phyloP scores from a whole-genome alignment of 768 basidiomycete genomes.

The Dentipellis fragilis region DNA sequence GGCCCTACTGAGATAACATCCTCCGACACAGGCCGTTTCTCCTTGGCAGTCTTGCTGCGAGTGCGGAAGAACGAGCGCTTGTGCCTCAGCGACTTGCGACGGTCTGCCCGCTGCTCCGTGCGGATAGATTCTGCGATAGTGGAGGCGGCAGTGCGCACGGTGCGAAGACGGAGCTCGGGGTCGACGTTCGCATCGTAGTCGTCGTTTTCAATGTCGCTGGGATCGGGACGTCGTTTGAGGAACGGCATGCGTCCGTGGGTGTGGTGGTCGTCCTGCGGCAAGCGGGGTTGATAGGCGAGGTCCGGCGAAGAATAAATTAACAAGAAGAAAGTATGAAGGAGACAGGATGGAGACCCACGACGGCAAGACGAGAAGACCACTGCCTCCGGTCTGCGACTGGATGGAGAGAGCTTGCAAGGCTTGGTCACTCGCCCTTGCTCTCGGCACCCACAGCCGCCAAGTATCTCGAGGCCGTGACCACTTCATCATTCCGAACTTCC shows the following conservation, averaged over 20 bases:
- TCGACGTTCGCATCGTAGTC: conserved; percentile 66
- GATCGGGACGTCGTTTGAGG: neutral
- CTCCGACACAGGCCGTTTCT: conserved; percentile 22
- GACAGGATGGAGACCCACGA: neutral
- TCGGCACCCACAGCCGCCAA: too few relatives aligned
- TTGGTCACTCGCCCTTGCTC: neutral
- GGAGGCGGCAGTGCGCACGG: conserved; percentile 87
- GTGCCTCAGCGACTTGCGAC: conserved; percentile 37
- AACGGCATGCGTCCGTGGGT: neutral
- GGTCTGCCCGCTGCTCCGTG: conserved; percentile 60
- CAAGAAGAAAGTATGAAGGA: too few relatives aligned
- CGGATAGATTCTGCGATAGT: conserved; percentile 82
- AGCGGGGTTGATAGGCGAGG: too few relatives aligned
- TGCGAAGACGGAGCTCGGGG: conserved; percentile 78
- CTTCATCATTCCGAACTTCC: too few relatives aligned
- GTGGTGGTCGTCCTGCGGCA: neutral
- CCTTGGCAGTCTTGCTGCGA: conserved; percentile 36
- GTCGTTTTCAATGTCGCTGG: conserved; percentile 34
- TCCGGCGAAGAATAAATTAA: too few relatives aligned
- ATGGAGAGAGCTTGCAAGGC: neutral
- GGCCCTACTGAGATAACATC: conserved; percentile 21
- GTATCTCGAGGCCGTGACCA: too few relatives aligned
- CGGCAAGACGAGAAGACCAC: neutral
- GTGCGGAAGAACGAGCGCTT: conserved; percentile 55
- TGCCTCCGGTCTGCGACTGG: neutral